phyloP scores from a whole-genome alignment of 2,329 filamentous ascomycete species.

The Beauveria sp. region DNA sequence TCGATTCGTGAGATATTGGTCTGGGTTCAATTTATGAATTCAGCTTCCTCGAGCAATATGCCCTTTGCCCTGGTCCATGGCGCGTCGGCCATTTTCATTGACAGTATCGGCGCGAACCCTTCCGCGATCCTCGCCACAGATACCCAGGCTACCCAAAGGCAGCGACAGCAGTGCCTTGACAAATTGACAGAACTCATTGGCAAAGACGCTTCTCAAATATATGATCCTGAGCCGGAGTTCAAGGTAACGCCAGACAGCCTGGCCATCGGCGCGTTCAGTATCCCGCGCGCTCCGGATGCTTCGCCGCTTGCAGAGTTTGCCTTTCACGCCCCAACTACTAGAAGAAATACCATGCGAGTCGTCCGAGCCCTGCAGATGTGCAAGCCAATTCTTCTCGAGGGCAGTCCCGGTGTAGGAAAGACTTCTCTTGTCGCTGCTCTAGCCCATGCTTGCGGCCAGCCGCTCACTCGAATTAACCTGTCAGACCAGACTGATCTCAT shows the following conservation, averaged over 20 bases:
- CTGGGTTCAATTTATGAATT: conserved; percentile 91
- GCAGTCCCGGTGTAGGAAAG: conserved; percentile 96
- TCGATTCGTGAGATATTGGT: conserved; percentile 88
- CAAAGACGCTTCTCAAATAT: conserved; percentile 55
- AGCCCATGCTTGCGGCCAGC: conserved; percentile 69
- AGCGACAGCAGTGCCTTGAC: conserved; percentile 65
- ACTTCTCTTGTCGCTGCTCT: conserved; percentile 86
- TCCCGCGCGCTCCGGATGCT: conserved; percentile 43
- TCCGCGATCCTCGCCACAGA: conserved; percentile 75
- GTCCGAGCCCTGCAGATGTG: conserved; percentile 79
- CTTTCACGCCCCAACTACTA: conserved; percentile 83
- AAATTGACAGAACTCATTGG: conserved; percentile 62
- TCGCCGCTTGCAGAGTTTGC: conserved; percentile 38
- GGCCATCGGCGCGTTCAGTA: conserved; percentile 66
- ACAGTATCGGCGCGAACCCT: conserved; percentile 90
- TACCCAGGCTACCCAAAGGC: conserved; percentile 58
- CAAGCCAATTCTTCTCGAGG: conserved; percentile 91
- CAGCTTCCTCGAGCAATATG: conserved; percentile 40
- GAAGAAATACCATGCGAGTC: conserved; percentile 83
- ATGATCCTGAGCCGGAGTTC: conserved; percentile 56
- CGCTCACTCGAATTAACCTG: conserved; percentile 88
- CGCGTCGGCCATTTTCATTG: conserved; percentile 90
- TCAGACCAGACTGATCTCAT: conserved; percentile 97
- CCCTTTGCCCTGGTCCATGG: conserved; percentile 61
- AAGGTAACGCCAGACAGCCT: conserved; percentile 43